phyloP scores from a whole-genome alignment of 192 early-diverging fungal species.

The Linnemannia exigua region DNA sequence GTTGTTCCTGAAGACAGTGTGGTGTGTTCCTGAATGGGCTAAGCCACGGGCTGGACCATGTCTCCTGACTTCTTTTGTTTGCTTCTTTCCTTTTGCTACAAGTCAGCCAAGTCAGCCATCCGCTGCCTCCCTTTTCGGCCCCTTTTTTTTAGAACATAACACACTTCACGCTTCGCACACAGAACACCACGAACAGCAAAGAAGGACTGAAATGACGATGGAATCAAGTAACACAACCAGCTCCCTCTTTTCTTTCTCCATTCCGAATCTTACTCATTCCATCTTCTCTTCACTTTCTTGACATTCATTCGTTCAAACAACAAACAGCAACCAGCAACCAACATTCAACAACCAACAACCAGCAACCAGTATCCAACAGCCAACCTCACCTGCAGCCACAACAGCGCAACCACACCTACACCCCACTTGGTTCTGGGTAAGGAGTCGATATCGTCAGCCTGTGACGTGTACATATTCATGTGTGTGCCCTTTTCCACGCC shows the following conservation, averaged over 20 bases:
- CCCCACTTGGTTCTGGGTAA: too few relatives aligned
- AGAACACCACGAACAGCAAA: background rate
- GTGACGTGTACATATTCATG: background rate
- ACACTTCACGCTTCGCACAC: background rate
- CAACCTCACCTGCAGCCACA: background rate
- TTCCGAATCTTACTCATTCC: slow-evolving; percentile 1
- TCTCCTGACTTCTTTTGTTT: slow-evolving; percentile 3
- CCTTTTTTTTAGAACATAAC: slow-evolving; percentile 2
- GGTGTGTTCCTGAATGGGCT: background rate
- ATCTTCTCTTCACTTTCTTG: background rate
- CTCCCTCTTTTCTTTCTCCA: background rate
- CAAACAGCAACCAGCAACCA: background rate
- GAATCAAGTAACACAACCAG: background rate
- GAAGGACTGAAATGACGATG: background rate
- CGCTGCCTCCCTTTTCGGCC: background rate
- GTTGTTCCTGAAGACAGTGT: too few relatives aligned
- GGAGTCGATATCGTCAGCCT: background rate
- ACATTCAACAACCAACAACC: background rate
- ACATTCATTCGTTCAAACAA: background rate
- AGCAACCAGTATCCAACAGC: background rate
- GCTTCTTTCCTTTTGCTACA: background rate
- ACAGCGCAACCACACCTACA: too few relatives aligned
- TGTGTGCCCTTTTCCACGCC: background rate
- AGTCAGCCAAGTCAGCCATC: background rate
- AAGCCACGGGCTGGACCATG: background rate